A percentile compares a stretch with the other conserved stretches of the same genome.
These are phyloP conservation scores for Wakefieldia striispora DNA, from an alignment of 768 basidiomycete genomes.

Conservation along the genomic window DNA sequence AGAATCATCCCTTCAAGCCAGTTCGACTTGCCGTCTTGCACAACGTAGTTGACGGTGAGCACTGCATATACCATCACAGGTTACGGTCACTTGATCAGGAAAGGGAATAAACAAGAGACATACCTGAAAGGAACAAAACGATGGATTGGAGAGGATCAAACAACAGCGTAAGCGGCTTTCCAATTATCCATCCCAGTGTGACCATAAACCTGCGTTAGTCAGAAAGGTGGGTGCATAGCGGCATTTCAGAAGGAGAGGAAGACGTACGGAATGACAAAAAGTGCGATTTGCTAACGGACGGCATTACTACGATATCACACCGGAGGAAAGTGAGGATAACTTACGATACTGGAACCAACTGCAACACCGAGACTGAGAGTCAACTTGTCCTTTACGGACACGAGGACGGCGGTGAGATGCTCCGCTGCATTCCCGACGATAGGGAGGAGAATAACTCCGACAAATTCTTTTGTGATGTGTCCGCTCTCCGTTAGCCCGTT, in stretches of 20 bases:
- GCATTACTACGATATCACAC: background rate
- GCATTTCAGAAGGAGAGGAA: background rate
- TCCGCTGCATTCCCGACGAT: constrained; percentile 95
- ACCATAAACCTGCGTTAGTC: constrained; percentile 56
- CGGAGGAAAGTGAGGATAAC: constrained; percentile 26
- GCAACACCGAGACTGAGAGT: constrained; percentile 86
- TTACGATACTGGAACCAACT: constrained; percentile 77
- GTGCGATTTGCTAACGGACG: constrained; percentile 61
- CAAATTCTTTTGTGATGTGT: constrained; percentile 71
- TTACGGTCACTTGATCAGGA: background rate
- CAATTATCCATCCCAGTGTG: constrained; percentile 75
- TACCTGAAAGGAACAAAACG: constrained; percentile 19
- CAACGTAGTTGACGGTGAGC: constrained; percentile 78
- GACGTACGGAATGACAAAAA: constrained; percentile 63
- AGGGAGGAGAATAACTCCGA: constrained; percentile 85
- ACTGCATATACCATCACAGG: constrained; percentile 37
- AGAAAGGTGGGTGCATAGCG: constrained; percentile 6
- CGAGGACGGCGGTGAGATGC: constrained; percentile 88
- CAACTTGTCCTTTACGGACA: constrained; percentile 87
- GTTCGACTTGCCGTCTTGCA: constrained; percentile 85
- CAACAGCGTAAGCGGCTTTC: constrained; percentile 74
- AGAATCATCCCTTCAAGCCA: constrained; percentile 89
- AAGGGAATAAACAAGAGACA: constrained; percentile 14
- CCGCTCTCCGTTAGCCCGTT: constrained; percentile 60
- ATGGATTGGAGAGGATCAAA: constrained; percentile 85